Evolutionary conservation across 2,329 filamentous ascomycete species (phyloP).

Genomic region (Phialocephala subalpina): DNA sequence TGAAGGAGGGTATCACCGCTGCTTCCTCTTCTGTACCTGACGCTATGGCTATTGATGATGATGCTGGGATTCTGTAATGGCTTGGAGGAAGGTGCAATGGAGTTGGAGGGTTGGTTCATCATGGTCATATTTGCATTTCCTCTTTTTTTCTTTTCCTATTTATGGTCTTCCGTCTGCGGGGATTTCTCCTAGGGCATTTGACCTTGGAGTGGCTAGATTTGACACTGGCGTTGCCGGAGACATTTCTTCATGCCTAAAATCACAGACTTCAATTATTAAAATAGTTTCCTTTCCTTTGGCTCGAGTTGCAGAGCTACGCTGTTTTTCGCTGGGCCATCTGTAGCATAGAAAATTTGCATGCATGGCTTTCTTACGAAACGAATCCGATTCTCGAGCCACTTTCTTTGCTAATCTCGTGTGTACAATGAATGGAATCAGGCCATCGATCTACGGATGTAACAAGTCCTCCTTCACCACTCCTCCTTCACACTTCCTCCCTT

Average conservation of each 20-base stretch:
- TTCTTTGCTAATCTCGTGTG: too few species aligned
- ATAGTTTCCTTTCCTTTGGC: neutral
- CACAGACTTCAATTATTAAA: neutral
- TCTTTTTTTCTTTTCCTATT: neutral
- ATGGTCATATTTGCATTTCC: neutral
- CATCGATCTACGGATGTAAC: too few species aligned
- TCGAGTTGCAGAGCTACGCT: neutral
- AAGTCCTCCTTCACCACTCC: too few species aligned
- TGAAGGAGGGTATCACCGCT: slow-evolving; percentile 44
- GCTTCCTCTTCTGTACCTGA: neutral
- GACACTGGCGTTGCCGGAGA: neutral
- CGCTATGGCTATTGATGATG: neutral
- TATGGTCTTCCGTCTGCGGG: too few species aligned
- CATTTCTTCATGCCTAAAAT: neutral
- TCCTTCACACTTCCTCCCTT: too few species aligned
- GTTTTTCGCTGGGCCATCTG: neutral
- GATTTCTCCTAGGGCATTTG: too few species aligned
- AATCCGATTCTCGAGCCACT: neutral
- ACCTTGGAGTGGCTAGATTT: neutral
- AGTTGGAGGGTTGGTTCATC: slow-evolving; percentile 5
- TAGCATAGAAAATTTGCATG: slow-evolving; percentile 7
- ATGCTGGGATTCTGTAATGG: slow-evolving; percentile 1
- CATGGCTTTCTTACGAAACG: neutral
- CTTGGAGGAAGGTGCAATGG: neutral
- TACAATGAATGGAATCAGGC: too few species aligned